Evolutionary conservation across 2,329 filamentous ascomycete species (phyloP), one percentile per base, ranked within the genome.

Genomic region (Ophiostoma populinum): DNA sequence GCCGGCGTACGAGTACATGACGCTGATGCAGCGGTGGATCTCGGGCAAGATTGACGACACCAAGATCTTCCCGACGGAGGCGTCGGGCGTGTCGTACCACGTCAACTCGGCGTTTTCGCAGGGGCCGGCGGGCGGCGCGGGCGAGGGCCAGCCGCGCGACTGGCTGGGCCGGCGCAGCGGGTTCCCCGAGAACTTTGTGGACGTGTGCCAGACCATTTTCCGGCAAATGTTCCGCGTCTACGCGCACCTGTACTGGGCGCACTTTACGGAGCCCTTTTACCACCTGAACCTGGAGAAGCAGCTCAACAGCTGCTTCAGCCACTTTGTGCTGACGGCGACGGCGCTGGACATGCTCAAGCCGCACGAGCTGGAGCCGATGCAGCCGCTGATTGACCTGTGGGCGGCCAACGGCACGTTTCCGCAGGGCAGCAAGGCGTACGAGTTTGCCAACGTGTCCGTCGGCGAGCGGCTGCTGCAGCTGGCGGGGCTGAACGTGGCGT

Each of bases 181-280:
- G 4, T 98, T 98, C 56, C 90, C 90, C 3, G 73, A 80, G 43
- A 80, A 82, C 45, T 95, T 94, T 55, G 67, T 87, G 47, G 73
- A 78, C 42, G 85, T 93, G 46, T 90, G 87, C 63, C 85, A 92
- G 62, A 78, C 78, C 45, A 90, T 94, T 49, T 87, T 94, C 62
- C 80, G 86, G 48, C 90, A 94, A 59, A 95, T 98, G 79, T 95
- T 98, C 66, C 80, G 90, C 40, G 87, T 94, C 47, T 98, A 98
- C 52, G 79, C 90, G 32, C 90, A 98, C 57, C 74, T 98, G 41
- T 98, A 98, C 64, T 94, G 92, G 70, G 82, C 86, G 38, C 90
- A 98, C 57, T 98, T 82, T 56, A 62, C 75, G 41, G 79, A 83
- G 45, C 80, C 79, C 5, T 83, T 85, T 56, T 87, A 83, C 58